phyloP scores from a whole-genome alignment of 1,284 basidiomycete species.

The Moniliophthora roreri region DNA sequence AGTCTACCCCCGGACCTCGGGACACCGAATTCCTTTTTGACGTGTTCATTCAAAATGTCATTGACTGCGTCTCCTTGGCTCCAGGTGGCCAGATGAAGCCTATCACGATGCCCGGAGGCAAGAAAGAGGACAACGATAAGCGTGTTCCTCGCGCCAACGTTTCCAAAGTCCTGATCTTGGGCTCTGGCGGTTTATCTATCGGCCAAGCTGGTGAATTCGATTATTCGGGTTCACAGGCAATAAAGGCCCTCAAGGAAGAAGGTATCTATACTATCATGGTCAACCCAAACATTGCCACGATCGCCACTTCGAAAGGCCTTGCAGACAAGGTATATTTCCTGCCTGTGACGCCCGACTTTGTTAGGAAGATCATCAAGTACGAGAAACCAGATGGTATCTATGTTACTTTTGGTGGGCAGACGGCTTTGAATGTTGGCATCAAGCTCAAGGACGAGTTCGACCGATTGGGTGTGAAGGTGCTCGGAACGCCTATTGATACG shows the following conservation, averaged over 20 bases:
- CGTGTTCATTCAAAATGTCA: conserved; percentile 90
- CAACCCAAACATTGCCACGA: conserved; percentile 99
- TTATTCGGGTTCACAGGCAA: conserved; percentile 98
- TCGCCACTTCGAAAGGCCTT: conserved; percentile 95
- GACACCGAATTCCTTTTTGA: conserved; percentile 99
- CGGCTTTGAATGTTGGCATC: conserved; percentile 95
- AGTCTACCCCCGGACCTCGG: conserved; percentile 96
- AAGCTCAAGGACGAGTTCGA: conserved; percentile 96
- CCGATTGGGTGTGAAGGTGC: conserved; percentile 84
- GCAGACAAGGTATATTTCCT: conserved; percentile 99
- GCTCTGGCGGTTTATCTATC: conserved; percentile 97
- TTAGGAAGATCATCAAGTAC: conserved; percentile 96
- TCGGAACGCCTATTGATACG: conserved; percentile 96
- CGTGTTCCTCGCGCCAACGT: conserved; percentile 78
- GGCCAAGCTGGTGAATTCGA: conserved; percentile 99
- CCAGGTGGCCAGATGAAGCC: conserved; percentile 62
- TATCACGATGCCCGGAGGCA: conserved; percentile 87
- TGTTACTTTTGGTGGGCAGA: conserved; percentile 98
- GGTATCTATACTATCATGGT: conserved; percentile 98
- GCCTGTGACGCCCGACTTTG: conserved; percentile 97
- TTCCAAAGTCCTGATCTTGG: conserved; percentile 94
- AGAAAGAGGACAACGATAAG: conserved; percentile 80
- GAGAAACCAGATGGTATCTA: conserved; percentile 99
- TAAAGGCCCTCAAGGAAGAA: conserved; percentile 98
- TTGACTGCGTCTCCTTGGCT: conserved; percentile 62